These are phyloP conservation scores for Atkinsonella hypoxylon DNA, from an alignment of 2,329 filamentous ascomycete species.

Conservation along the genomic window DNA sequence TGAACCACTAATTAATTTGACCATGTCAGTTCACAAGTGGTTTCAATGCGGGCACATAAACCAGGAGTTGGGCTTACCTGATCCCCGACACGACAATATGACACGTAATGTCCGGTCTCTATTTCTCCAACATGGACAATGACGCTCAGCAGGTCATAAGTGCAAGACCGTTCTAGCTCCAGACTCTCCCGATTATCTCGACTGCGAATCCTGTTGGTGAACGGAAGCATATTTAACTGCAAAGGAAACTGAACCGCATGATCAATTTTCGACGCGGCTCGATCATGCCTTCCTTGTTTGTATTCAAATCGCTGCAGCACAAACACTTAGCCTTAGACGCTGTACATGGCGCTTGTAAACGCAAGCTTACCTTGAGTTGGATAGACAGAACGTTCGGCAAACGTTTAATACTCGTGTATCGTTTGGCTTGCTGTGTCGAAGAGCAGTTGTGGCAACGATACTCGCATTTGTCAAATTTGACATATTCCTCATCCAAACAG, in stretches of 20 bases:
- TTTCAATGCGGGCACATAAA: conserved; percentile 5
- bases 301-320: conserved; percentile 56
- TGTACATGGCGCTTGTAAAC: background rate
- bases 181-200: conserved; percentile 40
- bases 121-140: conserved; percentile 90
- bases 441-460: conserved; percentile 79
- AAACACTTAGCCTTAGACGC: background rate
- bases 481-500: conserved; percentile 78
- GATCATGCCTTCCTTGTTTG: conserved; percentile 49
- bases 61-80: conserved; percentile 28
- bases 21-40: background rate
- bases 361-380: conserved; percentile 63
- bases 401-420: conserved; percentile 73
- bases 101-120: conserved; percentile 83
- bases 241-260: conserved; percentile 77
- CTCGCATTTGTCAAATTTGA: conserved; percentile 74
- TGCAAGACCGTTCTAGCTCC: conserved; percentile 52
- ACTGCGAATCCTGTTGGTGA: conserved; percentile 55
- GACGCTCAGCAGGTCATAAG: conserved; percentile 80
- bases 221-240: conserved; percentile 80
- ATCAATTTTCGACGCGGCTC: conserved; percentile 74
- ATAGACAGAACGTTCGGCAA: conserved; percentile 83
- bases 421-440: conserved; percentile 64
- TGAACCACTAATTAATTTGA: conserved; percentile 58
- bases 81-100: conserved; percentile 73